Evolutionary conservation across 257 asterid species (phyloP).

Genomic region (Lantana camara): DNA sequence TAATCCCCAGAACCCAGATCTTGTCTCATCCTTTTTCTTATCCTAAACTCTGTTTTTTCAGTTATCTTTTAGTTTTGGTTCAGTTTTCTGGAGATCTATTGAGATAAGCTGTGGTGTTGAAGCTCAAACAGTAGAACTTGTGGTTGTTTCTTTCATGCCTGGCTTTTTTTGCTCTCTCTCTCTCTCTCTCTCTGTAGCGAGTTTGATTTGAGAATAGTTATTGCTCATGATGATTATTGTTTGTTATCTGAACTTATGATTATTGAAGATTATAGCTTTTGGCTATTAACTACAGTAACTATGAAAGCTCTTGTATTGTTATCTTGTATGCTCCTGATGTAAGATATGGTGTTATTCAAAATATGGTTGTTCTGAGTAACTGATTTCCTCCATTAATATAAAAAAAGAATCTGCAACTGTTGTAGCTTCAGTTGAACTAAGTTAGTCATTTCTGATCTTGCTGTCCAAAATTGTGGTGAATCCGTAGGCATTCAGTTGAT

Average conservation of each 20-base stretch:
- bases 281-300: not conserved
- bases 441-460: not conserved
- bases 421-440: not conserved
- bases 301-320: not conserved
- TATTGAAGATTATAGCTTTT: constrained; percentile 9
- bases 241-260: not conserved
- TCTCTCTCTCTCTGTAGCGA: not conserved
- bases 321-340: not conserved
- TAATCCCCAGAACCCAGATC: constrained; percentile 33
- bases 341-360: not conserved
- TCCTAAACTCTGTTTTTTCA: not conserved
- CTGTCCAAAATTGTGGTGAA: not conserved
- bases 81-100: constrained; percentile 49
- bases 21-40: constrained; percentile 15
- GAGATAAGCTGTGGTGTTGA: constrained; percentile 30
- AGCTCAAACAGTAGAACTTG: constrained; percentile 25
- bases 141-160: not conserved
- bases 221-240: constrained; percentile 16
- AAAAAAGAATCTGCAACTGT: not conserved
- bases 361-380: not conserved
- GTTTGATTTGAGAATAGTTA: not conserved
- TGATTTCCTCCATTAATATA: not conserved
- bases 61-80: constrained; percentile 21
- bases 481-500: not conserved
- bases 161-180: not conserved